Conservation (phyloP, 2,329 filamentous ascomycete genomes). For the Xylariaceae sp. region DNA sequence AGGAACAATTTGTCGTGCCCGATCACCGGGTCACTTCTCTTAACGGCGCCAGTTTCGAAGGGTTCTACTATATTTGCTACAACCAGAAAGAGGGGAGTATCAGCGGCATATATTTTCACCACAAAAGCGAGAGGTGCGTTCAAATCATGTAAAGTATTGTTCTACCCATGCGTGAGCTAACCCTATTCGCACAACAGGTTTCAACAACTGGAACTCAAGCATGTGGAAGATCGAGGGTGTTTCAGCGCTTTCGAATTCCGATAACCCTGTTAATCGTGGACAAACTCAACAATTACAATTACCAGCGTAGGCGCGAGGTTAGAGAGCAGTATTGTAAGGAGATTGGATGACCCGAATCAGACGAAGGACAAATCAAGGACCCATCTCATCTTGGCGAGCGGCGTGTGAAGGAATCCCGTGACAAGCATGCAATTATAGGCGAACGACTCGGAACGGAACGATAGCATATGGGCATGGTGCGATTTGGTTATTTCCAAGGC, state of each 20-base stretch:
- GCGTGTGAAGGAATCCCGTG: conserved; percentile 2
- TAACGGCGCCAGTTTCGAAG: conserved; percentile 91
- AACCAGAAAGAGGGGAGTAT: conserved; percentile 85
- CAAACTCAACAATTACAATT: conserved; percentile 3
- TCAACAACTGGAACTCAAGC: conserved; percentile 87
- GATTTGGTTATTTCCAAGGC: conserved; percentile 12
- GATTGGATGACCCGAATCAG: conserved; percentile 6
- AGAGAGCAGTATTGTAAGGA: conserved; percentile 4
- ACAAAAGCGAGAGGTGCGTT: conserved; percentile 90
- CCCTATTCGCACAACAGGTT: conserved; percentile 52
- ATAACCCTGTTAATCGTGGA: conserved; percentile 41
- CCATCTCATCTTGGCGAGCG: conserved; percentile 8
- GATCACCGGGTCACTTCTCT: conserved; percentile 91
- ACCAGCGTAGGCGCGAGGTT: conserved; percentile 4
- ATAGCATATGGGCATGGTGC: conserved; percentile 13
- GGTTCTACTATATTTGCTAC: conserved; percentile 99
- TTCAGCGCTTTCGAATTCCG: conserved; percentile 85
- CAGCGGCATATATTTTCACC: conserved; percentile 95
- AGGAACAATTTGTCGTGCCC: conserved; percentile 94
- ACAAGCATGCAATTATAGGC: conserved; percentile 4
- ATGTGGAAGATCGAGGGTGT: conserved; percentile 80
- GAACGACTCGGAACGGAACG: conserved; percentile 7
- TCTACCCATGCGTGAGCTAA: conserved; percentile 14
- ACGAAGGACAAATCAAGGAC: background rate
- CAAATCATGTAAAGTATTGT: background rate